These are phyloP conservation scores for Xylariaceae sp. DNA, from an alignment of 2,329 filamentous ascomycete genomes.

Conservation along the genomic window DNA sequence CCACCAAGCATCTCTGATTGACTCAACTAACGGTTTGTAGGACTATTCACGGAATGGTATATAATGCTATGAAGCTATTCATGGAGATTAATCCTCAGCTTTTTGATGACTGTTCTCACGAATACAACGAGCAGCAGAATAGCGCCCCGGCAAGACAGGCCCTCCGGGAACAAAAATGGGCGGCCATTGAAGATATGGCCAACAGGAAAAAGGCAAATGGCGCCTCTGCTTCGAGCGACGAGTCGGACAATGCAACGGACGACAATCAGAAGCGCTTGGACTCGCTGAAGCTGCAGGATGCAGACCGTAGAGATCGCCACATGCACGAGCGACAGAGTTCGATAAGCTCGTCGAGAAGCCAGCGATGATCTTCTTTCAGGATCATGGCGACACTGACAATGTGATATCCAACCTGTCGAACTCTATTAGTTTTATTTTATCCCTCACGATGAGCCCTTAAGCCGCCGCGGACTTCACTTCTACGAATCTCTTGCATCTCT, in stretches of 20 bases:
- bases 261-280: constrained; percentile 84
- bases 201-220: constrained; percentile 55
- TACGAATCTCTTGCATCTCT: constrained; percentile 26
- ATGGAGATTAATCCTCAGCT: constrained; percentile 99
- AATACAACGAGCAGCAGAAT: constrained; percentile 95
- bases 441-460: constrained; percentile 28
- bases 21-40: constrained; percentile 45
- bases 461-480: constrained; percentile 28
- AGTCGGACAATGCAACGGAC: constrained; percentile 72
- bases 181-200: constrained; percentile 74
- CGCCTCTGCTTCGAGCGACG: constrained; percentile 49
- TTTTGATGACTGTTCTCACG: constrained; percentile 97
- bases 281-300: constrained; percentile 85
- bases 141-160: constrained; percentile 80
- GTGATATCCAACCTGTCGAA: constrained; percentile 16
- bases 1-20: neutral
- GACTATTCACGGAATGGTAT: constrained; percentile 99
- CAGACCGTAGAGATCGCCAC: constrained; percentile 53
- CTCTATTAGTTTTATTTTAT: constrained; percentile 16
- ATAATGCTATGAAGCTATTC: constrained; percentile 99
- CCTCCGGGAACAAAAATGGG: constrained; percentile 82
- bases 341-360: constrained; percentile 48
- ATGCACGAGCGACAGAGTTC: constrained; percentile 58
- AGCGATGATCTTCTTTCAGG: constrained; percentile 38
- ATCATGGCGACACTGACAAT: constrained; percentile 11